phyloP scores from a whole-genome alignment of 768 basidiomycete species.

The Hygrocybe coccinea region DNA sequence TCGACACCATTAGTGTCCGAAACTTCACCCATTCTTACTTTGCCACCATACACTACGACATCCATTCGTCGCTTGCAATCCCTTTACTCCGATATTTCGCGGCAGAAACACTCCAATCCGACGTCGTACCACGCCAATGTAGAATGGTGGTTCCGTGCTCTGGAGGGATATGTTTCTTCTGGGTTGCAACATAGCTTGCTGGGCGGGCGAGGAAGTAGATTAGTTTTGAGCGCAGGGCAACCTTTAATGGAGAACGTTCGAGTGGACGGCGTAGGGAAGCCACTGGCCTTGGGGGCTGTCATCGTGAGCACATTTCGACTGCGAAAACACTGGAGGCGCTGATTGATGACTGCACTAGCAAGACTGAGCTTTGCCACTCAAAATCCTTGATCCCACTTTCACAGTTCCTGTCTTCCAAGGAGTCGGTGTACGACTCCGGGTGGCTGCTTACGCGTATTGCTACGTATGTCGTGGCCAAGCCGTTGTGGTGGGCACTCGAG shows the following conservation, averaged over 20 bases:
- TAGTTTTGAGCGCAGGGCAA: constrained; percentile 56
- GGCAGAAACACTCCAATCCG: constrained; percentile 81
- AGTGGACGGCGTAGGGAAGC: constrained; percentile 68
- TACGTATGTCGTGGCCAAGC: constrained; percentile 67
- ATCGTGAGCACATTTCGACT: constrained; percentile 52
- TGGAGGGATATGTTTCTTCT: constrained; percentile 55
- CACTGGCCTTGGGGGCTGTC: constrained; percentile 64
- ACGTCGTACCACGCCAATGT: constrained; percentile 75
- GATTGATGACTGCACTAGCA: constrained; percentile 44
- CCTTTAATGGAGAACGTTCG: constrained; percentile 55
- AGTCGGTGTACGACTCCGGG: constrained; percentile 63
- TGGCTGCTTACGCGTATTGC: constrained; percentile 69
- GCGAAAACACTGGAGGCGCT: constrained; percentile 6
- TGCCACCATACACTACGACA: constrained; percentile 45
- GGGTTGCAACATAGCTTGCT: constrained; percentile 43
- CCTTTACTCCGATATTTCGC: constrained; percentile 82
- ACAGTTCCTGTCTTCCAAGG: constrained; percentile 51
- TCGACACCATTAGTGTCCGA: constrained; percentile 6
- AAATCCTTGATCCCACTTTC: constrained; percentile 43
- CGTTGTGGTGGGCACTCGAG: constrained; percentile 83
- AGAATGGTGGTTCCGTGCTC: constrained; percentile 79
- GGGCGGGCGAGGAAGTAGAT: constrained; percentile 36
- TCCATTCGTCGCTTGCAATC: constrained; percentile 62
- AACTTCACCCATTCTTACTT: constrained; percentile 18
- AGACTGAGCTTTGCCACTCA: constrained; percentile 59